phyloP scores from a whole-genome alignment of 768 basidiomycete species.

The Serendipita vermifera region DNA sequence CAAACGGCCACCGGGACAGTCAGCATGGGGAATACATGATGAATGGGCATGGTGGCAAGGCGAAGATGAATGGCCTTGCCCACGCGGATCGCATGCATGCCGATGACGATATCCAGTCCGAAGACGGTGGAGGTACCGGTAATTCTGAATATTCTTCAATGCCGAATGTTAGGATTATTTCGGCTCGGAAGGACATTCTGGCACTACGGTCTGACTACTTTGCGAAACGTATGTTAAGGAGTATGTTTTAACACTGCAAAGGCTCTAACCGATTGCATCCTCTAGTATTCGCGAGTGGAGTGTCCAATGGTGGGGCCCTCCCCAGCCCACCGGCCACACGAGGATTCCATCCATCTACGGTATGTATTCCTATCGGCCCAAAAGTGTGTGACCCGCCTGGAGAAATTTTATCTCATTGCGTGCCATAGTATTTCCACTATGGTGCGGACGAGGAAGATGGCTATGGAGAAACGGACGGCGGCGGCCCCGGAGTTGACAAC shows the following conservation, averaged over 20 bases:
- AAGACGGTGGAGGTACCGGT: neutral
- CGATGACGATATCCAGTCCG: neutral
- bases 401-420: neutral
- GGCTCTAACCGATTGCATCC: neutral
- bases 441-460: slow-evolving; percentile 4
- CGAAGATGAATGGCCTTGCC: neutral
- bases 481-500: neutral
- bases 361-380: neutral
- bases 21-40: neutral
- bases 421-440: slow-evolving; percentile 3
- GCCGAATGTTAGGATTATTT: slow-evolving; percentile 6
- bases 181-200: slow-evolving; percentile 4
- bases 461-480: neutral
- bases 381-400: neutral
- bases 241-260: neutral
- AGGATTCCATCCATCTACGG: neutral
- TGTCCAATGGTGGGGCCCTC: neutral
- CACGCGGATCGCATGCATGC: neutral
- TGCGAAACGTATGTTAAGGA: neutral
- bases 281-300: neutral
- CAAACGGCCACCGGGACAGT: neutral
- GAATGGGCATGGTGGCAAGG: neutral
- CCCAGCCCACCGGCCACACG: slow-evolving; percentile 2
- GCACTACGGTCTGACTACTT: slow-evolving; percentile 7
- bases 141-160: neutral